Base-by-base conservation (phyloP, 192 early-diverging fungal species). In the Gorgonomyces haynaldii region DNA sequence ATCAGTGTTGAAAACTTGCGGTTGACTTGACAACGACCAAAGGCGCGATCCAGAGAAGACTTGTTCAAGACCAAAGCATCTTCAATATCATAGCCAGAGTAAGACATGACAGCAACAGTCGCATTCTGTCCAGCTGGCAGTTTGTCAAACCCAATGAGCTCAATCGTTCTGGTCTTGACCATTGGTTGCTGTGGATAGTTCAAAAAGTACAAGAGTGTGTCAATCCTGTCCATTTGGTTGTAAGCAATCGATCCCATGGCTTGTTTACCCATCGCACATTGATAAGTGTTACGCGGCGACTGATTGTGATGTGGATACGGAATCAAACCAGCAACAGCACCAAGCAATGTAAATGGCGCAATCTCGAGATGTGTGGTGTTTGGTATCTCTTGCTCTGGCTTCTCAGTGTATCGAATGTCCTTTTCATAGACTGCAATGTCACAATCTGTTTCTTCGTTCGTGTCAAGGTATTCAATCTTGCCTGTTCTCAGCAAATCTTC, bases 241-340 rank as follows among this genome's bases (percentile, higher is more conserved):
- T 90, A 92, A 6, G 81, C 90, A 43, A 95, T 94, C 13, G 87
- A 86, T 13, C 94, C 94, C 42, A 98, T 98, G 27, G 95, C 91
- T 70, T 98, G 95, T 61, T 98, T 98, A 53, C 90, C 90, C 95
- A 98, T 98, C 61, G 91, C 91, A 48, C 84, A 95, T 74, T 96
- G 94, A 63, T 95, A 96, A 4, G 91, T 95, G 72, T 95, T 95
- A 67, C 94, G 83, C 24, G 94, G 91, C 45, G 86, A 89, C 68
- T 98, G 94, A 65, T 98, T 98, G 69, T 98, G 94, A 65, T 98
- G 89, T 30, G 91, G 91, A 61, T 90, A 98, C 28, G 94, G 94
- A 78, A 98, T 95, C 34, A 98, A 63, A 4, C 91, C 91, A n/a
- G 94, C 94, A 12, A 96, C 91, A 15, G 89, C 90, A 35, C 94